A percentile compares a stretch with the other conserved stretches of the same genome.
These are phyloP conservation scores for Jamesozyma jinghongensis DNA, from an alignment of 805 yeast genomes.

Conservation along the genomic window DNA sequence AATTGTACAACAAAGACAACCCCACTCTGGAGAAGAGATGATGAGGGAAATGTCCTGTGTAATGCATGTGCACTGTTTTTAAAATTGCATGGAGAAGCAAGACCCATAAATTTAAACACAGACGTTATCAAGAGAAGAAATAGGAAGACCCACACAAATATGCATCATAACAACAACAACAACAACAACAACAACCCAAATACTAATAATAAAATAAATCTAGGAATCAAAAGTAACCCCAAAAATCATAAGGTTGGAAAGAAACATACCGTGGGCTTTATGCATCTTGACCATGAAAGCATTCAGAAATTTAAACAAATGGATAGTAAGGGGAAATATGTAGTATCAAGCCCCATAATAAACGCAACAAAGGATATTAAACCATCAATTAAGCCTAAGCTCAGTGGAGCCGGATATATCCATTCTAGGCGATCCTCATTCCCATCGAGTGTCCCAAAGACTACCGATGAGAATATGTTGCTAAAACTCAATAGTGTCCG, in stretches of 20 bases:
- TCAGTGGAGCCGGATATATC: background rate
- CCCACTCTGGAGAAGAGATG: conserved; percentile 91
- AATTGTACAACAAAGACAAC: conserved; percentile 88
- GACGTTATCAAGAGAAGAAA: conserved; percentile 87
- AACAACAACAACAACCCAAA: background rate
- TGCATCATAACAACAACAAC: background rate
- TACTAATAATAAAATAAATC: background rate
- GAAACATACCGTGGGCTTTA: too few relatives aligned
- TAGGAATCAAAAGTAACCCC: too few relatives aligned
- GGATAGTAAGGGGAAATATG: background rate
- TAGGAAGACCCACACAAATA: conserved; percentile 33
- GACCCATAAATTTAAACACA: conserved; percentile 83
- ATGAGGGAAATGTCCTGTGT: conserved; percentile 78
- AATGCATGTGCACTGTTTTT: conserved; percentile 88
- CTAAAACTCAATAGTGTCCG: background rate
- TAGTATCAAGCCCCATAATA: background rate
- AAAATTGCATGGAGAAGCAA: conserved; percentile 81
- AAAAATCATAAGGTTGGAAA: too few relatives aligned
- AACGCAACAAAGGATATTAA: conserved; percentile 4
- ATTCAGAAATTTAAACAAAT: background rate
- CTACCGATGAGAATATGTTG: background rate
- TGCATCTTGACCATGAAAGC: background rate
- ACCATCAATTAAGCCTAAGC: conserved; percentile 5
- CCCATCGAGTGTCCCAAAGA: background rate
- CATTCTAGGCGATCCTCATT: background rate